Conservation (phyloP, 306 rosid species). For the Datisca glomerata region DNA sequence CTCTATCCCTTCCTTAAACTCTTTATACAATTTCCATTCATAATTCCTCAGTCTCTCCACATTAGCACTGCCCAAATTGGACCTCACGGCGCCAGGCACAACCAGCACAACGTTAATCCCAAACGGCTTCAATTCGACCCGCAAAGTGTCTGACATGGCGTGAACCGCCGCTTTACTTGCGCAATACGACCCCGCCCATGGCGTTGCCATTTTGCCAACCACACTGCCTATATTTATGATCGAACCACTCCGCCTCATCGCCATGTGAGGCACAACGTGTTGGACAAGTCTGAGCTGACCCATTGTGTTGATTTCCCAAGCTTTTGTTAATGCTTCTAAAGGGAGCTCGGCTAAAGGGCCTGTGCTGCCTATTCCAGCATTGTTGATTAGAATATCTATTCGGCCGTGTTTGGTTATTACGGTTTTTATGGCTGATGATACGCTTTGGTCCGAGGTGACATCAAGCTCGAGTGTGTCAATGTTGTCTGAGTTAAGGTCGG, state of each 20-base stretch:
- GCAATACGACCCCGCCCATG: slow-evolving; percentile 85
- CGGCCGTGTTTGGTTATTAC: slow-evolving; percentile 40
- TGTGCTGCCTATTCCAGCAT: slow-evolving; percentile 62
- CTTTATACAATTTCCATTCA: slow-evolving; percentile 60
- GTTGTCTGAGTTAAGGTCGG: slow-evolving; percentile 21
- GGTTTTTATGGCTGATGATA: slow-evolving; percentile 24
- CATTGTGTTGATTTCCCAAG: slow-evolving; percentile 68
- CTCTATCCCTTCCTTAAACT: slow-evolving; percentile 39
- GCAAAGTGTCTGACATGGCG: slow-evolving; percentile 48
- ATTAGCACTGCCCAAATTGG: slow-evolving; percentile 52
- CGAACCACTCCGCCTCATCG: slow-evolving; percentile 29
- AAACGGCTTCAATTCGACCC: slow-evolving; percentile 62
- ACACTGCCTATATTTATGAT: slow-evolving; percentile 67
- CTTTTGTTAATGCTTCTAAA: slow-evolving; percentile 29
- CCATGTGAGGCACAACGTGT: slow-evolving; percentile 75
- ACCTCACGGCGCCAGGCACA: slow-evolving; percentile 61
- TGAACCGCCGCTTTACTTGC: slow-evolving; percentile 57
- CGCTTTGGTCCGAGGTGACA: slow-evolving; percentile 55
- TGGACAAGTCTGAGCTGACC: slow-evolving; percentile 72
- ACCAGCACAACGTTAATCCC: slow-evolving; percentile 59
- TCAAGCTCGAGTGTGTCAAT: slow-evolving; percentile 53
- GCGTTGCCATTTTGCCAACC: slow-evolving; percentile 57
- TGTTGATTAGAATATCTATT: slow-evolving; percentile 53
- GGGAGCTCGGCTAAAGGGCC: slow-evolving; percentile 81
- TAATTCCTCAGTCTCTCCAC: slow-evolving; percentile 20